Evolutionary conservation across 805 yeast genomes (phyloP).

Genomic region (Metschnikowia borealis): DNA sequence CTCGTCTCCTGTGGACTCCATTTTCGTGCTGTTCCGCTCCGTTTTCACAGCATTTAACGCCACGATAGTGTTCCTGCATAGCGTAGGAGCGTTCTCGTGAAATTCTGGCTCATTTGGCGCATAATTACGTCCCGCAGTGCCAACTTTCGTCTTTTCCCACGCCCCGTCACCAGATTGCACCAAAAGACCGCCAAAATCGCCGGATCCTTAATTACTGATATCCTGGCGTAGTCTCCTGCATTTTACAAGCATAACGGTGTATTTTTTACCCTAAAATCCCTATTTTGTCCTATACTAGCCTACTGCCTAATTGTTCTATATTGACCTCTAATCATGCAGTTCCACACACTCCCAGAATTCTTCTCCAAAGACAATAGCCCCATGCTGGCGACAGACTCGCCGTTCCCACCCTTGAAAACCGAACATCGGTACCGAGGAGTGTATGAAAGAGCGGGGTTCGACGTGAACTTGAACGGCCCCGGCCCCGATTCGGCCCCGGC

Average conservation of each 20-base stretch:
- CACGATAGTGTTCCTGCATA: no score
- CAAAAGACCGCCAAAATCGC: neutral
- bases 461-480: slow-evolving; percentile 27
- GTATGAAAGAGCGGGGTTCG: slow-evolving; percentile 81
- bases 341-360: slow-evolving; percentile 19
- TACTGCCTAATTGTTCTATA: neutral
- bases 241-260: neutral
- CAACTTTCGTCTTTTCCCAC: neutral
- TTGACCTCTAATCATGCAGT: slow-evolving; percentile 12
- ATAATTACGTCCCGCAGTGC: neutral
- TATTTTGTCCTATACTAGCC: neutral
- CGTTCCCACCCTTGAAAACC: slow-evolving; percentile 70
- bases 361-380: slow-evolving; percentile 18
- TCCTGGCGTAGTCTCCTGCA: neutral
- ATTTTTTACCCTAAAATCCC: neutral
- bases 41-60: neutral
- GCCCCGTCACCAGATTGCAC: neutral
- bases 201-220: neutral
- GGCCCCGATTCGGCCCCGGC: neutral
- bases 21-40: neutral
- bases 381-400: slow-evolving; percentile 36
- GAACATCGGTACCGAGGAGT: slow-evolving; percentile 62
- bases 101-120: neutral
- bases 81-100: neutral
- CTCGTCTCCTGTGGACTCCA: neutral